Percentiles rank a stretch among this genome's conserved stretches.
Conservation (phyloP, 441 rosid species). For the Omphalea diandra region DNA sequence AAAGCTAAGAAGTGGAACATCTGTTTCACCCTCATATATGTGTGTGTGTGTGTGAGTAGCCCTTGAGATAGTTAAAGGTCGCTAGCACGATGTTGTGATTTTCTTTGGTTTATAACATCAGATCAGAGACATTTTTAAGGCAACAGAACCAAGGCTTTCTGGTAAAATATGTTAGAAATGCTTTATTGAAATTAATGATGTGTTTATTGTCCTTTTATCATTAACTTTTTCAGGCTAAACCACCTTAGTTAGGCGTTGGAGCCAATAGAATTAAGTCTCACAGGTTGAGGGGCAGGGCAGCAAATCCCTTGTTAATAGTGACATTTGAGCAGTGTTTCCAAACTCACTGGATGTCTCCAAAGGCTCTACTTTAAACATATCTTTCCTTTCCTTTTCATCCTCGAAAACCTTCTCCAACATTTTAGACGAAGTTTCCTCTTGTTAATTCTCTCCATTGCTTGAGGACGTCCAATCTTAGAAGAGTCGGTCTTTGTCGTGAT, state of each 20-base stretch:
- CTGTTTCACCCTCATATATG: too few relatives aligned
- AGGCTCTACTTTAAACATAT: neutral
- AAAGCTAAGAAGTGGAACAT: slow-evolving; percentile 16
- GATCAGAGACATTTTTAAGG: too few relatives aligned
- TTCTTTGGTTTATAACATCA: neutral
- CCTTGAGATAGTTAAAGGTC: slow-evolving; percentile 6
- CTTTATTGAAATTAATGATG: slow-evolving; percentile 6
- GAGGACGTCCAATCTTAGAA: neutral
- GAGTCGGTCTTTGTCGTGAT: neutral
- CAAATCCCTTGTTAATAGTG: neutral
- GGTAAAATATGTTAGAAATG: neutral
- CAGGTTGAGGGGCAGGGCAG: neutral
- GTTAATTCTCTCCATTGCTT: too few relatives aligned
- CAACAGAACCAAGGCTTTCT: slow-evolving; percentile 1
- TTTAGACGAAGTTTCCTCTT: slow-evolving; percentile 1
- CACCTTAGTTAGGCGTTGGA: neutral
- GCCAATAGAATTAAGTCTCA: neutral
- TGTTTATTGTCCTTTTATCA: slow-evolving; percentile 1
- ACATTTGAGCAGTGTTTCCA: neutral
- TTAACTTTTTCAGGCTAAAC: neutral
- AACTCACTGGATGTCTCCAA: neutral
- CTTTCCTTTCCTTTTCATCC: slow-evolving; percentile 4
- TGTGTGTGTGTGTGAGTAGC: too few relatives aligned
- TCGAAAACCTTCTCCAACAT: neutral
- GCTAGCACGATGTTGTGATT: neutral